Base-by-base conservation (phyloP, 495 filamentous ascomycete species). In the Geopyxis carbonaria region DNA sequence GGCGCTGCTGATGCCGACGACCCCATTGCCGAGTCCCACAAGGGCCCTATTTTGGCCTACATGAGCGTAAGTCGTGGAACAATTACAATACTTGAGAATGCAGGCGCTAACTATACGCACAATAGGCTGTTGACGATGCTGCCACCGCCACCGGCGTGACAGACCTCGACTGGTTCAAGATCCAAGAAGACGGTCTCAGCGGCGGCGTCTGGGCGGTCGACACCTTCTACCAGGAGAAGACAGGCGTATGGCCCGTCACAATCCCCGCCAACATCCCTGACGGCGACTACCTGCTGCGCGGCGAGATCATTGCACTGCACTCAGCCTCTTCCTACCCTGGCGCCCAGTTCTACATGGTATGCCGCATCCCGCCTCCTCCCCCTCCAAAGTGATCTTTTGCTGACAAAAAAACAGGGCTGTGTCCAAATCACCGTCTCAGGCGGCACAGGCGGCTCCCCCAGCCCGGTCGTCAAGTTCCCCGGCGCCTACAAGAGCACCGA, bases 271-370 rank as follows among this genome's bases (percentile, higher is more conserved):
- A 45, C 34, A 50, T 70, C 16, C 49, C 56, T 3, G 37, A 61
- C 1, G 66, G 66, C 24, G 53, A 61, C 41, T 69, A 69, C 39
- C 48, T 62, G 37, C 28, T 48, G 7, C 64, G 61, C 31, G 63
- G 61, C 23, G 66, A 70, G 53, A 63, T 68, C 47, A 67, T 70
- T 38, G 66, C 64, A 13, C 59, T 63, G 9, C 65, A 70, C 45
- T 64, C 60, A 42, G 44, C 59, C 18, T 53, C 60, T 29, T 39
- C 47, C 11, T 34, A 39, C 1, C 59, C 58, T 6, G 63, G 60
- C 28, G 66, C 67, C 0, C 67, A 72, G 18, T 72, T 72, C 58
- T 87, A 86, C 55, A 78, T 79, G n/a, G 63, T 79, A 47, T 87
- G n/a, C n/a, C n/a, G n/a, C n/a, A n/a, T n/a, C n/a, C n/a, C n/a